phyloP scores from a whole-genome alignment of 2,329 filamentous ascomycete genomes.

The Zopfia rhizophila region DNA sequence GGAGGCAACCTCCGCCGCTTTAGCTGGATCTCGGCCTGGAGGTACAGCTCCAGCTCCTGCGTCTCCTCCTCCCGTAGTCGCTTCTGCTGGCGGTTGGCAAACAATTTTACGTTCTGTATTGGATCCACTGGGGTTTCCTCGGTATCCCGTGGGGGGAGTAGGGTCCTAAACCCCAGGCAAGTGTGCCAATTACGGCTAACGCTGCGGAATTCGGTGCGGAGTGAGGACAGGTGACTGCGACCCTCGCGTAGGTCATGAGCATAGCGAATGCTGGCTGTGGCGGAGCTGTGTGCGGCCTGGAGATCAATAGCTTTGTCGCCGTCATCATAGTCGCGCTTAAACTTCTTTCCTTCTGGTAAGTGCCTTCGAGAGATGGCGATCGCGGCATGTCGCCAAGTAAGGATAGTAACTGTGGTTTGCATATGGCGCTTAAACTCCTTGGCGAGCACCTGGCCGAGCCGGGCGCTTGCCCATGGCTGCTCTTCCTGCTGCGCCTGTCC shows the following conservation, averaged over 20 bases:
- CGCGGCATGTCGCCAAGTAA: conserved; percentile 2
- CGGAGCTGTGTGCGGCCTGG: conserved; percentile 5
- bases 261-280: not conserved
- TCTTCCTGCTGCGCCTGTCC: too few species aligned
- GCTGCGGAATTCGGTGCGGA: conserved; percentile 1
- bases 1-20: too few species aligned
- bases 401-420: not conserved
- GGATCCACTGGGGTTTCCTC: too few species aligned
- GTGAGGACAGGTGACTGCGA: not conserved
- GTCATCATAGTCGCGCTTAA: conserved; percentile 5
- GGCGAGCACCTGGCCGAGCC: not conserved
- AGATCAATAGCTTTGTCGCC: conserved; percentile 4
- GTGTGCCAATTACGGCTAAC: conserved; percentile 6
- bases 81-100: too few species aligned
- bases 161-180: conserved; percentile 1
- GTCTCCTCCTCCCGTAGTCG: too few species aligned
- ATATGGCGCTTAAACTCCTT: not conserved
- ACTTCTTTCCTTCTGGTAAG: not conserved
- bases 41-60: too few species aligned
- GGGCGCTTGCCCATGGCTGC: not conserved
- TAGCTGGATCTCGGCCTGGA: too few species aligned
- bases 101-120: too few species aligned
- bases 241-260: conserved; percentile 2
- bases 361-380: conserved; percentile 5
- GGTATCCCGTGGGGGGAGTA: conserved; percentile 2